Conservation (phyloP, 192 early-diverging fungal genomes). For the Gaertneriomyces sp. region DNA sequence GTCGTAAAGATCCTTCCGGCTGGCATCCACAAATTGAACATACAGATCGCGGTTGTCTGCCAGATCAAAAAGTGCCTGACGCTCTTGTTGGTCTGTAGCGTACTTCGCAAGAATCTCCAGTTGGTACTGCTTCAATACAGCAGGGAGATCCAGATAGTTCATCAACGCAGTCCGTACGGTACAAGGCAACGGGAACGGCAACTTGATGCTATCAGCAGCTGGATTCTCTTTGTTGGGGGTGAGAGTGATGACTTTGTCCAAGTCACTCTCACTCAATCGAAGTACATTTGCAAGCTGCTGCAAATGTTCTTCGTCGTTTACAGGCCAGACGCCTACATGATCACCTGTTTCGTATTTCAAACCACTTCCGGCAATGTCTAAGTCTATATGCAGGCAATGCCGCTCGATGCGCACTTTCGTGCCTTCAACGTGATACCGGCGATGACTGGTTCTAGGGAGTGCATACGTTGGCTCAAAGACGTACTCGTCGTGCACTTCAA, state of each 20-base stretch:
- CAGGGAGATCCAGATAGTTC: conserved; percentile 86
- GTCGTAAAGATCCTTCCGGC: conserved; percentile 67
- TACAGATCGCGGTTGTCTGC: conserved; percentile 43
- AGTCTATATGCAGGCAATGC: conserved; percentile 88
- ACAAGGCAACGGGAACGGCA: conserved; percentile 86
- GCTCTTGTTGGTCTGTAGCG: conserved; percentile 39
- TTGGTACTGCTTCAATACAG: conserved; percentile 56
- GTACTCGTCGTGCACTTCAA: conserved; percentile 33
- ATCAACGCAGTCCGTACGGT: conserved; percentile 77
- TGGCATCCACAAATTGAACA: conserved; percentile 35
- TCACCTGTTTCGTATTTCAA: conserved; percentile 90
- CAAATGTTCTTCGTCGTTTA: conserved; percentile 79
- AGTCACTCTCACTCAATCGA: conserved; percentile 52
- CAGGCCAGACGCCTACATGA: conserved; percentile 89
- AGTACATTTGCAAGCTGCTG: conserved; percentile 60
- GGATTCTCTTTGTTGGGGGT: conserved; percentile 58
- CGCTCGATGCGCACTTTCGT: conserved; percentile 53
- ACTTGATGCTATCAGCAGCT: conserved; percentile 62
- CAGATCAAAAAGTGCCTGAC: conserved; percentile 31
- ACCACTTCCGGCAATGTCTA: conserved; percentile 79
- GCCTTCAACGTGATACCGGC: conserved; percentile 22
- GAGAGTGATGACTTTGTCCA: conserved; percentile 68
- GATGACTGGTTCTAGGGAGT: conserved; percentile 7
- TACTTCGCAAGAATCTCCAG: conserved; percentile 55
- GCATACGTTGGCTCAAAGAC: conserved; percentile 12